Evolutionary conservation across 768 basidiomycete species (phyloP).

Genomic region (Kwoniella sp.): DNA sequence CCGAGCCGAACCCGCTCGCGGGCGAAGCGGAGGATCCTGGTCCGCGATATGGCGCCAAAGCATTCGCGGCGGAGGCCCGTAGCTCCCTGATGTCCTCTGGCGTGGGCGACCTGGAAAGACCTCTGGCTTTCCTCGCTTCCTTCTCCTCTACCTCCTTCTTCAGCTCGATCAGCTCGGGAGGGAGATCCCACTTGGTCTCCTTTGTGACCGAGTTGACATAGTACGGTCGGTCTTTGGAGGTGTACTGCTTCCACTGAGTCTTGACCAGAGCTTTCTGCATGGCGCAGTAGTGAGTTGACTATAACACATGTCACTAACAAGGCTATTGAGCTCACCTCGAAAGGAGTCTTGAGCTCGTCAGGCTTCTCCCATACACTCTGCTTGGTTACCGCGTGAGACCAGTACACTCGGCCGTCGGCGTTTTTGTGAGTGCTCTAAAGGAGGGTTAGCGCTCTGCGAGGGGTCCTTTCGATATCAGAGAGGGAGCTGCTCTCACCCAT

Average conservation of each 20-base stretch:
- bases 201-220: slow-evolving; percentile 69
- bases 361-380: slow-evolving; percentile 99
- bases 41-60: slow-evolving; percentile 16
- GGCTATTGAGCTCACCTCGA: slow-evolving; percentile 62
- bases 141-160: slow-evolving; percentile 69
- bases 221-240: slow-evolving; percentile 68
- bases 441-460: not conserved
- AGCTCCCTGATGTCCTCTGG: slow-evolving; percentile 18
- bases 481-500: slow-evolving; percentile 14
- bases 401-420: slow-evolving; percentile 94
- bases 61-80: slow-evolving; percentile 12
- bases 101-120: slow-evolving; percentile 32
- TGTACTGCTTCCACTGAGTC: slow-evolving; percentile 96
- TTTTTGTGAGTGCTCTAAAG: slow-evolving; percentile 87
- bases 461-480: not conserved
- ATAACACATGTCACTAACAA: not conserved
- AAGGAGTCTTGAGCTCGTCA: slow-evolving; percentile 80
- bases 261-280: slow-evolving; percentile 73
- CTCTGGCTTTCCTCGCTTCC: slow-evolving; percentile 58
- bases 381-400: slow-evolving; percentile 83
- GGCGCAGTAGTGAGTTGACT: not conserved
- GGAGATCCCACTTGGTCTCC: slow-evolving; percentile 93
- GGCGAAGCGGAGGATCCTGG: slow-evolving; percentile 3
- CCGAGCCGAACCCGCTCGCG: not conserved
- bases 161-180: slow-evolving; percentile 79